phyloP scores from a whole-genome alignment of 305 asterid genomes.

The Fraxinus paxiana region DNA sequence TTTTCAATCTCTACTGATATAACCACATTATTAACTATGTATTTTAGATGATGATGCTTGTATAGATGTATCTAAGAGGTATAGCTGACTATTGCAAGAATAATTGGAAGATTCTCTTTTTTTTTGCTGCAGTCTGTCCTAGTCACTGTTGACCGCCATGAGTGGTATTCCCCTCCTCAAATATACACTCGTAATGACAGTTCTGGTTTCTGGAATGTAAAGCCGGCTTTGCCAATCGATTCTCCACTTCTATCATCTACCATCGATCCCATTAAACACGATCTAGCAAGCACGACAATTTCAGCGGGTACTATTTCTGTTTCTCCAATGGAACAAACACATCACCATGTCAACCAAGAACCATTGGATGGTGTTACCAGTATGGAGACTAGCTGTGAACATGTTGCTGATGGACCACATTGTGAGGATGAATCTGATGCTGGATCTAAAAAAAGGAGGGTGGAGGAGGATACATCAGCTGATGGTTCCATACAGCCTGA shows the following conservation, averaged over 20 bases:
- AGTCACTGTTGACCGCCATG: slow-evolving; percentile 94
- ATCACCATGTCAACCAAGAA: slow-evolving; percentile 55
- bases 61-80: background rate
- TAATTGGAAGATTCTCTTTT: slow-evolving; percentile 11
- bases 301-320: slow-evolving; percentile 47
- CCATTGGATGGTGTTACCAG: slow-evolving; percentile 61
- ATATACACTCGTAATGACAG: slow-evolving; percentile 80
- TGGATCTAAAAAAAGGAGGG: slow-evolving; percentile 75
- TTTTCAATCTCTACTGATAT: background rate
- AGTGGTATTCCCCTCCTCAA: slow-evolving; percentile 97
- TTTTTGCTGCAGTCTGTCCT: slow-evolving; percentile 81
- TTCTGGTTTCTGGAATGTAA: slow-evolving; percentile 78
- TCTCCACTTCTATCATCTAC: slow-evolving; percentile 51
- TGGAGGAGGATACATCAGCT: slow-evolving; percentile 61
- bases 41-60: slow-evolving; percentile 2
- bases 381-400: slow-evolving; percentile 77
- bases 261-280: slow-evolving; percentile 36
- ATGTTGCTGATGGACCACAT: slow-evolving; percentile 48
- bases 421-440: slow-evolving; percentile 67
- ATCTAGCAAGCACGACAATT: slow-evolving; percentile 35
- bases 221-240: slow-evolving; percentile 64
- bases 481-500: slow-evolving; percentile 57
- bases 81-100: background rate
- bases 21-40: background rate
- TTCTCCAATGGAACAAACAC: slow-evolving; percentile 58